phyloP scores from a whole-genome alignment of 2,329 filamentous ascomycete species.

The Aspergillus sergii region DNA sequence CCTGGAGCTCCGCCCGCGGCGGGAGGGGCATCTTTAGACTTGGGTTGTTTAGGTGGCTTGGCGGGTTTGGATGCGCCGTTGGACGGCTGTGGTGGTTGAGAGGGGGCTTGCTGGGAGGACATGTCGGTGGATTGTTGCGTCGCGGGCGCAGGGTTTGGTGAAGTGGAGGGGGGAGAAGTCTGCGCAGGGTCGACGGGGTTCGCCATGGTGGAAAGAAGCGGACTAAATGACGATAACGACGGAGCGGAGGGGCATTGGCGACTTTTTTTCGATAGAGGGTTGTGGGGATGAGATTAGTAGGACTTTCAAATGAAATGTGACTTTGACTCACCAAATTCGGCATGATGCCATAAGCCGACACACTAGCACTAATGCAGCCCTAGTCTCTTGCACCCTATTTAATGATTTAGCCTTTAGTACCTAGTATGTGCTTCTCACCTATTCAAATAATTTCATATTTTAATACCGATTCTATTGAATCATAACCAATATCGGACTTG shows the following conservation, averaged over 20 bases:
- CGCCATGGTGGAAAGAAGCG: slow-evolving; percentile 29
- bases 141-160: slow-evolving; percentile 19
- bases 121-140: slow-evolving; percentile 21
- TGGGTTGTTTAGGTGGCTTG: slow-evolving; percentile 21
- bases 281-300: slow-evolving; percentile 16
- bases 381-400: slow-evolving; percentile 17
- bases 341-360: slow-evolving; percentile 39
- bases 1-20: slow-evolving; percentile 27
- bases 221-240: slow-evolving; percentile 20
- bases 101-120: slow-evolving; percentile 9
- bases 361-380: slow-evolving; percentile 27
- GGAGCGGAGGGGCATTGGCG: slow-evolving; percentile 29
- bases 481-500: not conserved
- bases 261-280: slow-evolving; percentile 23
- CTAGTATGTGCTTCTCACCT: no score
- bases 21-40: slow-evolving; percentile 29
- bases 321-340: slow-evolving; percentile 35
- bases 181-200: slow-evolving; percentile 27
- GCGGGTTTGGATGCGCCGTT: slow-evolving; percentile 23
- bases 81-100: slow-evolving; percentile 25
- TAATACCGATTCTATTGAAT: not conserved
- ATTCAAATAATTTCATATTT: not conserved
- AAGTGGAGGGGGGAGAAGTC: slow-evolving; percentile 18
- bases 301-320: slow-evolving; percentile 5
- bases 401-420: no score